A percentile compares a stretch with the other conserved stretches of the same genome.
phyloP scores from a whole-genome alignment of 163 green algal species.

The Prototheca cutis region DNA sequence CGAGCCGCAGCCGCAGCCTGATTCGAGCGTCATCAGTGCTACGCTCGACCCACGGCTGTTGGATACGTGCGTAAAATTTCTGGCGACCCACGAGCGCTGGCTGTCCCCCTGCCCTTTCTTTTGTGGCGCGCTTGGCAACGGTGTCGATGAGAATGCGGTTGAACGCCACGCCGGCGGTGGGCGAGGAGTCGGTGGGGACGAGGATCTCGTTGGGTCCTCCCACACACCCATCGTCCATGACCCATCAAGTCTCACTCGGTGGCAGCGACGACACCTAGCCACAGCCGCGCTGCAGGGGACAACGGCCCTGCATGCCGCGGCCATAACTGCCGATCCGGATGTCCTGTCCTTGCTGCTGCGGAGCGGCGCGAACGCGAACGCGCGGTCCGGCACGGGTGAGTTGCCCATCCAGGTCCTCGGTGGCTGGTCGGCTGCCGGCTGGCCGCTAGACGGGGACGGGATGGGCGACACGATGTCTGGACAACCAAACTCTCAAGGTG shows the following conservation, averaged over 20 bases:
- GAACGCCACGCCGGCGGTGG: slow-evolving; percentile 22
- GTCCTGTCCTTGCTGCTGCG: slow-evolving; percentile 60
- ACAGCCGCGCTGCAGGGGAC: slow-evolving; percentile 58
- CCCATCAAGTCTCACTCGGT: no score
- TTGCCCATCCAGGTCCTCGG: background rate
- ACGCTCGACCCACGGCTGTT: slow-evolving; percentile 42
- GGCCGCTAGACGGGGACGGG: no score
- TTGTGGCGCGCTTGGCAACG: slow-evolving; percentile 10
- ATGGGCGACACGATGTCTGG: no score
- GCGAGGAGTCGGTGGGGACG: background rate
- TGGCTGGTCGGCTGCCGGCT: no score
- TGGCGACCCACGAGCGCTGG: slow-evolving; percentile 24
- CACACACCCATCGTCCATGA: background rate
- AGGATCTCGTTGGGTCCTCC: background rate
- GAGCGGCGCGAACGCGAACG: slow-evolving; percentile 44
- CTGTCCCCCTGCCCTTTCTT: background rate
- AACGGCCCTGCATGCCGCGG: slow-evolving; percentile 66
- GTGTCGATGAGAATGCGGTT: slow-evolving; percentile 38
- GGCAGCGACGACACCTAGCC: slow-evolving; percentile 26
- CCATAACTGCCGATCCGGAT: slow-evolving; percentile 52
- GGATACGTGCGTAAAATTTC: slow-evolving; percentile 44
- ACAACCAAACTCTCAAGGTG: no score
- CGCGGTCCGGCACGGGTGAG: background rate
- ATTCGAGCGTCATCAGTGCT: slow-evolving; percentile 40
- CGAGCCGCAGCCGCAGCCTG: background rate